These are phyloP conservation scores for Arabis hirsuta DNA, from an alignment of 345 rosid species.

Conservation along the genomic window DNA sequence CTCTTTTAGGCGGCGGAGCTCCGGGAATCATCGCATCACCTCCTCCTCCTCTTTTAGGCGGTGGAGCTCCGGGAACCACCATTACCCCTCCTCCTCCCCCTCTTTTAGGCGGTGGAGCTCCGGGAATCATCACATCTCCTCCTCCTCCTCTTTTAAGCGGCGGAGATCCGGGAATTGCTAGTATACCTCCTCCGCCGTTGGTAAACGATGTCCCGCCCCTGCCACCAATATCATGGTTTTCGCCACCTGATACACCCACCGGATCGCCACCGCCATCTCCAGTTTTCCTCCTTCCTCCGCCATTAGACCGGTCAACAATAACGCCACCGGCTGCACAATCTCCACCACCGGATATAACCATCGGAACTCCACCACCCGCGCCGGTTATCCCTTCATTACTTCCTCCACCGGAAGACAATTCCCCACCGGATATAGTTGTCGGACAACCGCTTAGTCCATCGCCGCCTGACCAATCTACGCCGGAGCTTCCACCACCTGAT, in stretches of 20 bases:
- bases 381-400: background rate
- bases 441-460: conserved; percentile 28
- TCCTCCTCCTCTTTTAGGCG: conserved; percentile 18
- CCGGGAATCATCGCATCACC: conserved; percentile 1
- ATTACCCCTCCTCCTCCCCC: conserved; percentile 25
- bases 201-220: conserved; percentile 28
- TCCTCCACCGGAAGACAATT: conserved; percentile 29
- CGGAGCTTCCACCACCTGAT: conserved; percentile 39
- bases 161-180: background rate
- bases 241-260: conserved; percentile 19
- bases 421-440: conserved; percentile 24
- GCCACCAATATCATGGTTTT: conserved; percentile 36
- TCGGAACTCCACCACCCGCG: conserved; percentile 23
- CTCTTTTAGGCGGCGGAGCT: background rate
- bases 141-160: conserved; percentile 17
- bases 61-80: background rate
- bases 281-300: conserved; percentile 29
- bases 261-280: conserved; percentile 30
- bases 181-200: conserved; percentile 3
- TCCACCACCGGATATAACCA: conserved; percentile 24
- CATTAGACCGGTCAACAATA: conserved; percentile 29
- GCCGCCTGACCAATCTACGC: conserved; percentile 27
- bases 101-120: conserved; percentile 4
- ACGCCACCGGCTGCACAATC: conserved; percentile 29
- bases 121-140: background rate